Evolutionary conservation across 2,329 filamentous ascomycete species (phyloP), one percentile per base, ranked within the genome.

Genomic region (Pezizomycotina sp.): DNA sequence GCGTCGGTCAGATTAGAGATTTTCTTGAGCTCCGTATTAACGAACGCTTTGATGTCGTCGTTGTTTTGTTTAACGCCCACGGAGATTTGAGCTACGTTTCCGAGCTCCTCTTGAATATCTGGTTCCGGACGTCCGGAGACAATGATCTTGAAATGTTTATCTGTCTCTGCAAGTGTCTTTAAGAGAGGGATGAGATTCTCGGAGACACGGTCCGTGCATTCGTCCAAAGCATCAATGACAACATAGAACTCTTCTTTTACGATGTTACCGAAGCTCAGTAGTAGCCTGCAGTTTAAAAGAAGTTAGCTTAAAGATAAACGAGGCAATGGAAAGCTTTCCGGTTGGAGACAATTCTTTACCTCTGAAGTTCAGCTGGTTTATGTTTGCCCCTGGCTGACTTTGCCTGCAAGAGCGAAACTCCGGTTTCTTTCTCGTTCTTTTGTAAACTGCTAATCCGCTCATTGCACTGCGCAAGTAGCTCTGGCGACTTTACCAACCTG

Each of bases 31-130:
- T 43, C 36, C 24, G 35, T 34, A 10, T 31, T 26, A 9, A 43
- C 20, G 32, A 39, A 43, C 25, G 32, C 27, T 13, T 43, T 43
- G n/a, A 43, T 28, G 22, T 43, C 40, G 6, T 16, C 36, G 21
- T 27, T 34, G 32, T 43, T 43, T 26, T 31, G 39, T 19, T 29
- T 20, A 10, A 35, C 29, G 6, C 32, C 36, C 4, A 40, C 27
- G 14, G 34, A 33, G 4, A 43, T 34, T 18, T 29, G 39, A 10
- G 31, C 13, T 15, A 21, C 27, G 12, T 29, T 23, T 9, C 30
- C 20, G 6, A 43, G 23, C 10, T 12, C n/a, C 12, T 28, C 20
- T 4, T n/a, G 12, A 13, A 43, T 30, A 31, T 43, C 40, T 7
- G 26, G 20, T 12, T 43, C 40, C 7, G 36, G 36, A 12, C 40